A percentile compares a stretch with the other conserved stretches of the same genome.
These are phyloP conservation scores for Knoxia roxburghii DNA, from an alignment of 257 asterid species.

Conservation along the genomic window DNA sequence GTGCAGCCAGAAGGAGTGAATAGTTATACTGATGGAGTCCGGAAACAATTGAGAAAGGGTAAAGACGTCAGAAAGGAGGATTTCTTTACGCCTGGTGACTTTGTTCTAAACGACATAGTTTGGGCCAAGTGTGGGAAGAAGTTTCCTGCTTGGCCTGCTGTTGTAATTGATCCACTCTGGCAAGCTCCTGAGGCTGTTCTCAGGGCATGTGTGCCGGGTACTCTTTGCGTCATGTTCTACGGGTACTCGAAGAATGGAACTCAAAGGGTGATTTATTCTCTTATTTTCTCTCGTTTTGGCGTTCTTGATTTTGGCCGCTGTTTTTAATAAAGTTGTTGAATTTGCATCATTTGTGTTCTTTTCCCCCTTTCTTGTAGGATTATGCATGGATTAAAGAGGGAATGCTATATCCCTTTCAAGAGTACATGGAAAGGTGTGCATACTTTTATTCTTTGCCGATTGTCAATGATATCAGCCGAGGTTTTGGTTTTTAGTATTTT, in stretches of 20 bases:
- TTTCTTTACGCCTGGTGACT: constrained; percentile 55
- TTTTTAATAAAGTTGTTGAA: neutral
- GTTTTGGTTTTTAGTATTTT: constrained; percentile 10
- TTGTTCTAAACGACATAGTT: constrained; percentile 61
- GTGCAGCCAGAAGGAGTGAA: constrained; percentile 5
- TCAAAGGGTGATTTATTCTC: constrained; percentile 52
- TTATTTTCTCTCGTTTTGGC: neutral
- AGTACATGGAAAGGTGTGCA: constrained; percentile 71
- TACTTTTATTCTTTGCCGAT: constrained; percentile 10
- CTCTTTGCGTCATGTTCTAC: constrained; percentile 89
- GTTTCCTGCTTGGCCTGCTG: constrained; percentile 95
- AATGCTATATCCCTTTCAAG: constrained; percentile 80
- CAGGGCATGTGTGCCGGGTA: constrained; percentile 70
- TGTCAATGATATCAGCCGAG: constrained; percentile 4
- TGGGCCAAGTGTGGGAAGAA: constrained; percentile 96
- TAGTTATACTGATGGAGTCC: neutral
- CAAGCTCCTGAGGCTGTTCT: constrained; percentile 78
- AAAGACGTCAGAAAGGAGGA: constrained; percentile 37
- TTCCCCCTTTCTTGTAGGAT: constrained; percentile 45
- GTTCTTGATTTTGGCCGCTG: neutral
- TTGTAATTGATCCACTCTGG: constrained; percentile 66
- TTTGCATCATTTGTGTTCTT: neutral
- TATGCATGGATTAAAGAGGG: constrained; percentile 96
- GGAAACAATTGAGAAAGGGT: constrained; percentile 20
- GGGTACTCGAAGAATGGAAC: constrained; percentile 64